phyloP scores from a whole-genome alignment of 2,329 filamentous ascomycete species.

The Elsinoe batatas region DNA sequence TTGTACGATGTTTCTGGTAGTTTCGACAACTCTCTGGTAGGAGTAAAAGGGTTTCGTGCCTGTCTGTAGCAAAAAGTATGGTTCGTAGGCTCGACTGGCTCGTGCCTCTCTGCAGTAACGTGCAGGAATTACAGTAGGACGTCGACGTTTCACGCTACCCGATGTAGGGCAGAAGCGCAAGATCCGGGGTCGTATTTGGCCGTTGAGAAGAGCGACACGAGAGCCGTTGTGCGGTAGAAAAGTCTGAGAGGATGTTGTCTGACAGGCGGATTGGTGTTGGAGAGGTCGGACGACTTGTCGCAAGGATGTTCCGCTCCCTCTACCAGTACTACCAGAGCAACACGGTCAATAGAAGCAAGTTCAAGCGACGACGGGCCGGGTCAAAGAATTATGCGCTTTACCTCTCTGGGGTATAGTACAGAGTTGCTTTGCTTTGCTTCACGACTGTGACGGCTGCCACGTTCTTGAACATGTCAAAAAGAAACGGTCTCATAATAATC shows the following conservation, averaged over 20 bases:
- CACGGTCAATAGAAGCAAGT: not conserved
- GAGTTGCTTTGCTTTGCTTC: not conserved
- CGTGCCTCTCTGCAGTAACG: conserved; percentile 2
- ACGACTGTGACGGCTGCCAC: not conserved
- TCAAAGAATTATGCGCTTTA: not conserved
- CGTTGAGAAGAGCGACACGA: not conserved
- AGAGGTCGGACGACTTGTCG: not conserved
- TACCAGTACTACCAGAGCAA: not conserved
- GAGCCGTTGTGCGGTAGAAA: not conserved
- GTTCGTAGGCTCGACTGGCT: not conserved
- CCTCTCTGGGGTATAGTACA: not conserved
- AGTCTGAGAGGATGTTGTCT: not conserved
- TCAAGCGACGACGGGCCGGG: not conserved
- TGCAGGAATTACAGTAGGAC: conserved; percentile 4
- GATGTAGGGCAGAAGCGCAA: conserved; percentile 4
- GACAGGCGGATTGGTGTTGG: not conserved
- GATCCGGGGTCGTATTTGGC: conserved; percentile 1
- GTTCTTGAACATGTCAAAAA: not conserved
- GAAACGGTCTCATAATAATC: not conserved
- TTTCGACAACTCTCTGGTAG: not conserved
- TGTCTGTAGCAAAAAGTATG: conserved; percentile 3
- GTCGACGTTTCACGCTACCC: conserved; percentile 8
- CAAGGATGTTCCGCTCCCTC: not conserved
- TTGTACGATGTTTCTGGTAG: not conserved
- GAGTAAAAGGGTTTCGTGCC: not conserved